Conservation (phyloP, 176 grass and related monocot genomes). For the Olyra latifolia region DNA sequence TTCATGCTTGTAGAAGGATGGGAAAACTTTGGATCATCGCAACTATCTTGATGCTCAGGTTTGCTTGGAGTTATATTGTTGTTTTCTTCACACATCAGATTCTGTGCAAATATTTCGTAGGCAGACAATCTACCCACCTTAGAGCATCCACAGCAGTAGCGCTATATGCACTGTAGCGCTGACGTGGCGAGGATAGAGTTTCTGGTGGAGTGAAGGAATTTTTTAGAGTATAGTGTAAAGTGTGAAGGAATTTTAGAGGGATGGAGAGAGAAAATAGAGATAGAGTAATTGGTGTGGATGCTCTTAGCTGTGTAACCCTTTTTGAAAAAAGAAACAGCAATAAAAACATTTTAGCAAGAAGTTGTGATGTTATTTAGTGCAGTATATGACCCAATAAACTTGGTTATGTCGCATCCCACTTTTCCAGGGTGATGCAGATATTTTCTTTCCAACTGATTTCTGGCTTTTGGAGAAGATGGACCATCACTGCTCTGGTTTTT, state of each 20-base stretch:
- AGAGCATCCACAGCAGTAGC: too few species aligned
- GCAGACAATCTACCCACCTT: background rate
- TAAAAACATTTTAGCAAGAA: background rate
- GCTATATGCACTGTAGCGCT: too few species aligned
- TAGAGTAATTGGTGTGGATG: too few species aligned
- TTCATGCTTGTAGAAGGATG: conserved; percentile 71
- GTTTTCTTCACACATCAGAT: background rate
- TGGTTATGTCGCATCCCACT: conserved; percentile 20
- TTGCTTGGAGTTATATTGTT: conserved; percentile 5
- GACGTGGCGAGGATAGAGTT: too few species aligned
- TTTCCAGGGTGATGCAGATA: conserved; percentile 86
- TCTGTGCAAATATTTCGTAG: background rate
- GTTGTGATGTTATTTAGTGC: background rate
- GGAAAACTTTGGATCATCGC: conserved; percentile 66
- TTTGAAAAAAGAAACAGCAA: background rate
- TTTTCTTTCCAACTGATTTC: conserved; percentile 96
- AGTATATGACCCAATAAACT: conserved; percentile 4
- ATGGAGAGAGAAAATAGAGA: too few species aligned
- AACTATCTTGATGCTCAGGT: conserved; percentile 96
- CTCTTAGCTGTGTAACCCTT: background rate
- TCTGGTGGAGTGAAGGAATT: too few species aligned
- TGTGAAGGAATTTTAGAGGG: too few species aligned
- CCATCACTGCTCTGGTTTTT: conserved; percentile 81
- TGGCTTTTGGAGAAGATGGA: conserved; percentile 82
- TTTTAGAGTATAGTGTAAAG: too few species aligned